Evolutionary conservation across 129 eudicot genomes (phyloP).

Genomic region (Daucus carota): DNA sequence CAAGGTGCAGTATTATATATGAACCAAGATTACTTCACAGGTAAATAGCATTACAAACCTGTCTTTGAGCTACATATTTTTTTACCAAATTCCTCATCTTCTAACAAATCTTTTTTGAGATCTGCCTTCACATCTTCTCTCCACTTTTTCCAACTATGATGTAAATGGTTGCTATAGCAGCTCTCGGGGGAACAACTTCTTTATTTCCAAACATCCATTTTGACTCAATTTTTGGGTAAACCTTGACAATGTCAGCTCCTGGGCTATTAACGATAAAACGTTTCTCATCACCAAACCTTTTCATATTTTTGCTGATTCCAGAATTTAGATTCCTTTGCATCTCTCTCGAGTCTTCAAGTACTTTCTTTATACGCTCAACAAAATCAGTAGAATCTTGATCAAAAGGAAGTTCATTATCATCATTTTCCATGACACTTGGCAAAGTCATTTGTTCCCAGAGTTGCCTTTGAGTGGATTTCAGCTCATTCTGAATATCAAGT

Average conservation of each 20-base stretch:
- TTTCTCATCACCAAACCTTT: conserved; percentile 65
- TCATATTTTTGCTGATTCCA: conserved; percentile 49
- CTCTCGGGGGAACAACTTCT: conserved; percentile 74
- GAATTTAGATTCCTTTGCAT: conserved; percentile 68
- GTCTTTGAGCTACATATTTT: conserved; percentile 72
- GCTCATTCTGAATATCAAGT: conserved; percentile 53
- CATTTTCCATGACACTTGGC: conserved; percentile 46
- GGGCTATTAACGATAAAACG: conserved; percentile 45
- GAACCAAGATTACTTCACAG: neutral
- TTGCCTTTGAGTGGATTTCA: conserved; percentile 58
- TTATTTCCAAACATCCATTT: conserved; percentile 85
- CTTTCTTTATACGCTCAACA: conserved; percentile 49
- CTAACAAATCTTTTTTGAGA: conserved; percentile 45
- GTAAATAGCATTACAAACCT: conserved; percentile 33
- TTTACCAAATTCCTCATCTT: conserved; percentile 68
- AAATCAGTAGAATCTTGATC: conserved; percentile 34
- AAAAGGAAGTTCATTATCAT: conserved; percentile 33
- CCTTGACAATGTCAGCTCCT: conserved; percentile 62
- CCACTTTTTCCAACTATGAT: conserved; percentile 89
- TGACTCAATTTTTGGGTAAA: conserved; percentile 67
- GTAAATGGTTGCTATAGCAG: conserved; percentile 47
- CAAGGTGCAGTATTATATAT: neutral
- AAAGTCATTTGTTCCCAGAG: conserved; percentile 59
- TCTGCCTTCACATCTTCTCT: conserved; percentile 63
- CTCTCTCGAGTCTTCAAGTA: conserved; percentile 55